Evolutionary conservation across 2,329 filamentous ascomycete genomes (phyloP), one percentile per base, ranked within the genome.

Genomic region (Aspergillus intermedius): DNA sequence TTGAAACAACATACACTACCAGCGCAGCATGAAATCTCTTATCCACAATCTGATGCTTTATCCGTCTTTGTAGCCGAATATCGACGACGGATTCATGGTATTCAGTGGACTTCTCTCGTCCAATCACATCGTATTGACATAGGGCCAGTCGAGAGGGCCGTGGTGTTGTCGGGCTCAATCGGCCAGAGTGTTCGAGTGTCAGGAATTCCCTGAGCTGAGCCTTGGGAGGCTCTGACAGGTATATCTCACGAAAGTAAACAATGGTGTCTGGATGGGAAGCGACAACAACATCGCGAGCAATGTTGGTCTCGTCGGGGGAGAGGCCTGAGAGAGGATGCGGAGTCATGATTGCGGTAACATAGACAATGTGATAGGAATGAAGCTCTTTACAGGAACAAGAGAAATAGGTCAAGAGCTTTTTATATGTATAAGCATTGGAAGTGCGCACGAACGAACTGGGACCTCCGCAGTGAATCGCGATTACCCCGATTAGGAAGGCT

Each of bases 41-140:
- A 10, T 71, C 74, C 17, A 79, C 69, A 3, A 75, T 55, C n/a
- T 69, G 67, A 48, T 77, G 72, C 5, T 65, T 65, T 1, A 77
- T 63, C 4, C 70, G 63, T 50, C 67, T 67, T 25, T 63, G 68
- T 6, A 62, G 55, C 9, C 67, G 68, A 12, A 80, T 55, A 56
- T 79, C 75, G 7, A 80, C 67, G 25, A 79, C 60, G 0, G 77
- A 74, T 55, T 83, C 79, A 40, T 77, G 71, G 54, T 79, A 83
- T 46, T 75, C 73, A 5, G 76, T 75, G 5, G 76, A 65, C 39
- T 73, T 75, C 39, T 78, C 74, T 4, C 62, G 57, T 1, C 77
- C 75, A 49, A 81, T 74, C 44, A 82, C 72, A 63, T 78, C 78
- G 65, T 82, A 83, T 54, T 77, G 73, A 30, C 77, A 75, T 41